phyloP scores from a whole-genome alignment of 495 filamentous ascomycete species.

The Talaromyces nanjingensis region DNA sequence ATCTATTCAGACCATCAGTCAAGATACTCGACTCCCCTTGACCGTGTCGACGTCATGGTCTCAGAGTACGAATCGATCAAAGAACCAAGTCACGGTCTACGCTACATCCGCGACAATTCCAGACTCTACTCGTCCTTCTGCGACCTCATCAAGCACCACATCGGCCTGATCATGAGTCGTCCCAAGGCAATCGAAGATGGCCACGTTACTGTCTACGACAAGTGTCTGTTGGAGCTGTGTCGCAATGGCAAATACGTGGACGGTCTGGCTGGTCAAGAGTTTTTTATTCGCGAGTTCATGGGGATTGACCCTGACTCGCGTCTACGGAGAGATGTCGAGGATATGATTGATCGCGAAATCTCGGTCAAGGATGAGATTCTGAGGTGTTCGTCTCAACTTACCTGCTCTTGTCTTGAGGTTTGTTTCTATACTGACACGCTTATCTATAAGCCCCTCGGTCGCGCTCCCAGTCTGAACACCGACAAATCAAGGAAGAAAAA shows the following conservation, averaged over 20 bases:
- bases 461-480: neutral
- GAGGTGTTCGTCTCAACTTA: constrained; percentile 13
- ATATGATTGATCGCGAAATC: constrained; percentile 14
- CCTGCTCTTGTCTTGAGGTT: neutral
- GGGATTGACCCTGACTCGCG: constrained; percentile 20
- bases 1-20: neutral
- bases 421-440: neutral
- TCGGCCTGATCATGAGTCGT: constrained; percentile 25
- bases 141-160: constrained; percentile 23
- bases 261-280: constrained; percentile 24
- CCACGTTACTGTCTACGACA: constrained; percentile 38
- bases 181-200: constrained; percentile 27
- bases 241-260: constrained; percentile 19
- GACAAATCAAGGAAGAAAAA: neutral
- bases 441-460: neutral
- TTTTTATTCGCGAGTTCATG: constrained; percentile 35
- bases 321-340: constrained; percentile 2
- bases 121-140: constrained; percentile 16
- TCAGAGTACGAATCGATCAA: constrained; percentile 16
- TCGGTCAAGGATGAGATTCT: constrained; percentile 13
- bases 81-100: constrained; percentile 17
- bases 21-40: neutral
- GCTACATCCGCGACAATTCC: constrained; percentile 17
- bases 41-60: constrained; percentile 17
- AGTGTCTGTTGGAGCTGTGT: constrained; percentile 27